phyloP scores from a whole-genome alignment of 2,329 filamentous ascomycete genomes.

The Colletotrichum incanum region DNA sequence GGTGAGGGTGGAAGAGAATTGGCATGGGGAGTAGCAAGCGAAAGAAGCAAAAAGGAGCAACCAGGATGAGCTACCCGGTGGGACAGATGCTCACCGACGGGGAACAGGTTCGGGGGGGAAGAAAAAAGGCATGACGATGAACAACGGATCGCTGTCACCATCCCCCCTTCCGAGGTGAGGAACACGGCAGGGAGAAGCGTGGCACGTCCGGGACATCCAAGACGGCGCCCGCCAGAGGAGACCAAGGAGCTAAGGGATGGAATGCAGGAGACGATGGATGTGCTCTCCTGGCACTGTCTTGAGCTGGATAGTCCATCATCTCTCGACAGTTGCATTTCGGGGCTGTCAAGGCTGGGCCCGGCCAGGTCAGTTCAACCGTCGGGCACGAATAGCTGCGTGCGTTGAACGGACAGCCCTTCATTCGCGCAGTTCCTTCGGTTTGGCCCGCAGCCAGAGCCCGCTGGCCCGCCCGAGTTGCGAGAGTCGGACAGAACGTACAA shows the following conservation, averaged over 20 bases:
- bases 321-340: conserved; percentile 9
- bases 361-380: conserved; percentile 4
- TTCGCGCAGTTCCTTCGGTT: conserved; percentile 18
- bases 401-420: conserved; percentile 22
- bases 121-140: conserved; percentile 23
- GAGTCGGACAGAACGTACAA: conserved; percentile 19
- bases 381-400: conserved; percentile 13
- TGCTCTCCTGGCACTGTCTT: conserved; percentile 23
- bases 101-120: neutral
- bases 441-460: conserved; percentile 24
- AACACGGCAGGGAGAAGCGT: conserved; percentile 40
- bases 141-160: conserved; percentile 35
- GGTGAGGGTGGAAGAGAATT: neutral
- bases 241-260: conserved; percentile 33
- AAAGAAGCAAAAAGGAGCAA: conserved; percentile 8
- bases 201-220: conserved; percentile 22
- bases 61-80: conserved; percentile 9
- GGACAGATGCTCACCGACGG: conserved; percentile 22
- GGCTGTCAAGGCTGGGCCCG: conserved; percentile 30
- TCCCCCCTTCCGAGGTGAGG: conserved; percentile 30
- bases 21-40: neutral
- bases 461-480: conserved; percentile 8
- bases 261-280: conserved; percentile 27
- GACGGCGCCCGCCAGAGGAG: conserved; percentile 30
- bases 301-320: conserved; percentile 10